Evolutionary conservation across 441 rosid genomes (phyloP).

Genomic region (Erodium texanum): DNA sequence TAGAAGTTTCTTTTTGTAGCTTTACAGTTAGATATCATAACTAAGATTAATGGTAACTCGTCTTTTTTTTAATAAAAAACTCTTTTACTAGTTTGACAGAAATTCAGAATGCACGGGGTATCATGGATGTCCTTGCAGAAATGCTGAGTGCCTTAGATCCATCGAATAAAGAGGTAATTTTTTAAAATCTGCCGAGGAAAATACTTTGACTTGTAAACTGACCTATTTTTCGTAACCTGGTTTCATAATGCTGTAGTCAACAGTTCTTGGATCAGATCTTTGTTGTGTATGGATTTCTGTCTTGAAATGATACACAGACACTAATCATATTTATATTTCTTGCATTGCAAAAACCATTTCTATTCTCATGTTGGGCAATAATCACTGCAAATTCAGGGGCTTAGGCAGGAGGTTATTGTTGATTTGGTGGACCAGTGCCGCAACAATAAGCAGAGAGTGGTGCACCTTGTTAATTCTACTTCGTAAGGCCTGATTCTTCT

Average conservation of each 20-base stretch:
- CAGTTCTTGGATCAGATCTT: background rate
- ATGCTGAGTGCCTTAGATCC: constrained; percentile 96
- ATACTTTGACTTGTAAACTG: background rate
- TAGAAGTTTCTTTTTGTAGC: background rate
- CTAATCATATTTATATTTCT: background rate
- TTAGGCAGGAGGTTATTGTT: constrained; percentile 91
- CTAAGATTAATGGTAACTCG: background rate
- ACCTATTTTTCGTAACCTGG: background rate
- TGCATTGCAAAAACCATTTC: background rate
- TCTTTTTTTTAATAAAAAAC: constrained; percentile 22
- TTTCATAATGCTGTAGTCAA: background rate
- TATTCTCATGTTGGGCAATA: background rate
- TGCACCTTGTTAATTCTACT: constrained; percentile 96
- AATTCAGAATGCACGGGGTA: constrained; percentile 96
- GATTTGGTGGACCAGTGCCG: constrained; percentile 98
- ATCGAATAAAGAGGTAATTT: constrained; percentile 71
- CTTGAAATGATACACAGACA: background rate
- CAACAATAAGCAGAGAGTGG: constrained; percentile 90
- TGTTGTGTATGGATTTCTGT: background rate
- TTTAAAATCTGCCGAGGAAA: constrained; percentile 13
- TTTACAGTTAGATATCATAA: background rate
- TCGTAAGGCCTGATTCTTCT: constrained; percentile 44
- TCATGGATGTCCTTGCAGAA: constrained; percentile 95
- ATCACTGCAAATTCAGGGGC: constrained; percentile 42
- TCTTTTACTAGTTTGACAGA: constrained; percentile 68